phyloP scores from a whole-genome alignment of 495 filamentous ascomycete genomes.

The Trichoderma orchidacearum region DNA sequence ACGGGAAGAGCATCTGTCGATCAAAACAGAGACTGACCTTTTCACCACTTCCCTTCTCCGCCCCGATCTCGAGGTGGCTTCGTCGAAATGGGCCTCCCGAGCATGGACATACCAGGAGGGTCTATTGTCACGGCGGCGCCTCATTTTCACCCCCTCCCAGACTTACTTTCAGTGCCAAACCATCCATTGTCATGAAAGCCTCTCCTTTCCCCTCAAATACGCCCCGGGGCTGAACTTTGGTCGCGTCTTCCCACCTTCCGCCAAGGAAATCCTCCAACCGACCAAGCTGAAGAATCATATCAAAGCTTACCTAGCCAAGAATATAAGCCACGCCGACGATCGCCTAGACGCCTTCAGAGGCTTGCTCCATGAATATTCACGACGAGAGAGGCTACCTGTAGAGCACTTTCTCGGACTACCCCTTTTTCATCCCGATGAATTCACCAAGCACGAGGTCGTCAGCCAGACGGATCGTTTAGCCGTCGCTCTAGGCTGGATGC shows the following conservation, averaged over 20 bases:
- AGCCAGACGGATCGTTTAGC: slow-evolving; percentile 1
- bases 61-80: slow-evolving; percentile 5
- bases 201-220: background rate
- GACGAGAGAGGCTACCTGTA: background rate
- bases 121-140: slow-evolving; percentile 14
- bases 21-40: background rate
- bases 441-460: background rate
- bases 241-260: background rate
- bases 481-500: background rate
- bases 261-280: background rate
- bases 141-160: slow-evolving; percentile 18
- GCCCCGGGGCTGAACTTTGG: slow-evolving; percentile 1
- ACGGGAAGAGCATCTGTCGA: background rate
- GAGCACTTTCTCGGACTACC: slow-evolving; percentile 4
- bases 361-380: background rate
- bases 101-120: slow-evolving; percentile 29
- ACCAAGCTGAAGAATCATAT: background rate
- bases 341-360: slow-evolving; percentile 1
- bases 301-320: background rate
- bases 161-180: slow-evolving; percentile 15
- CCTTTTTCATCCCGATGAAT: slow-evolving; percentile 5
- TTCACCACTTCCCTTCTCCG: slow-evolving; percentile 3
- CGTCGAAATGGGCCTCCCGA: slow-evolving; percentile 15
- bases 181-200: slow-evolving; percentile 7
- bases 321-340: background rate